Base-by-base conservation (phyloP, 2,329 filamentous ascomycete species). In the Nemania abortiva region DNA sequence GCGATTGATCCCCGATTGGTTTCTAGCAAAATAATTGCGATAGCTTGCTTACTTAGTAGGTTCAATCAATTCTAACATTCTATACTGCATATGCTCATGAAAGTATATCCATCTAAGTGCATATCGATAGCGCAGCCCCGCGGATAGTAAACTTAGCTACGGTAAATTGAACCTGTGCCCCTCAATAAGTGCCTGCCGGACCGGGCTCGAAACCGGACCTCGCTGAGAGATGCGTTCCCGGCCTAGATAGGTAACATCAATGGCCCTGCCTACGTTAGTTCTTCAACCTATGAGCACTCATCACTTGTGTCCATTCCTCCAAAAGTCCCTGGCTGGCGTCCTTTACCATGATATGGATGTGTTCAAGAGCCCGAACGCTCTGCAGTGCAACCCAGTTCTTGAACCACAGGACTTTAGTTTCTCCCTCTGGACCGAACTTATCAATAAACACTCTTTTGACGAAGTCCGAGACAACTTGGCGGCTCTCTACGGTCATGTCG, bases 301-400 rank as follows among this genome's bases (percentile, higher is more conserved):
- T 81, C 73, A 85, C 81, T 49, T 77, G 80, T 1, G 86, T 86
- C 87, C 89, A 90, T 72, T 84, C 81, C 71, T 85, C 80, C 67
- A 91, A 70, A 66, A 85, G 78, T 31, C 84, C 84, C 34, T 85
- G 82, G 55, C 84, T 84, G 27, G 84, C 87, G 74, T 87, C 83
- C 63, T 82, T 85, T 59, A 91, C 87, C 75, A 91, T 77, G 39
- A 98, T 89, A 80, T 98, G 95, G 76, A 98, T 91, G 79, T 98
- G 95, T 82, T 97, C 95, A 55, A 98, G 84, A 2, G 92, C 88
- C 75, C 95, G 89, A 50, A 98, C 92, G 75, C 93, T 97, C 84
- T 98, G 97, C 78, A 98, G 82, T 29, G 90, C 89, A 68, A 89
- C 90, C 94, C 94, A 97, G 75, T 98, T 98, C 86, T 95, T 97